A percentile compares a stretch with the other conserved stretches of the same genome.
These are phyloP conservation scores for Picocystis salinarum DNA, from an alignment of 139 green algal species.

Conservation along the genomic window DNA sequence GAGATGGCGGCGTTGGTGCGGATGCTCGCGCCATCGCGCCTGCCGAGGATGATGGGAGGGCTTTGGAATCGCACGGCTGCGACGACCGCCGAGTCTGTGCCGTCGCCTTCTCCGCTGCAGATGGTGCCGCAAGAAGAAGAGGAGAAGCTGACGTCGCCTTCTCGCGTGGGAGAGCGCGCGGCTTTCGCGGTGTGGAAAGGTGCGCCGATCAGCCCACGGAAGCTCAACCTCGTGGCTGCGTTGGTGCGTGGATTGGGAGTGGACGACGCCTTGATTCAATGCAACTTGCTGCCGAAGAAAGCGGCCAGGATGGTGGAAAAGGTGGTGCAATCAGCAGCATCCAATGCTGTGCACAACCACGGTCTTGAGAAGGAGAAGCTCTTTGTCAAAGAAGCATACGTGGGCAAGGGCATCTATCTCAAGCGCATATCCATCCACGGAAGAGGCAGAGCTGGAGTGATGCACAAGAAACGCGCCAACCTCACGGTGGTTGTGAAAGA, in stretches of 20 bases:
- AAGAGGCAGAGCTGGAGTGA: constrained; percentile 13
- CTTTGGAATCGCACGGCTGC: no score
- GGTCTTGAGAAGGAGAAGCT: background rate
- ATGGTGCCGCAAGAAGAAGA: no score
- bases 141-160: no score
- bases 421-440: constrained; percentile 20
- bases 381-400: constrained; percentile 7
- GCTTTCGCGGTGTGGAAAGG: no score
- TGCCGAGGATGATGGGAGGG: no score
- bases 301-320: constrained; percentile 14
- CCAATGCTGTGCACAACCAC: no score
- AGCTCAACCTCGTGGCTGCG: constrained; percentile 13
- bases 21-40: no score
- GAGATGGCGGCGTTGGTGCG: no score
- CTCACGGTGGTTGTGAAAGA: constrained; percentile 17
- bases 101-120: no score
- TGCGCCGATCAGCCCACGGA: constrained; percentile 13
- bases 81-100: no score
- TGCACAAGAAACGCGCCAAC: constrained; percentile 19
- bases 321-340: no score
- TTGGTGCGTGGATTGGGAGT: constrained; percentile 15
- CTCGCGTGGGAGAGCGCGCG: no score
- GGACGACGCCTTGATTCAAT: constrained; percentile 11
- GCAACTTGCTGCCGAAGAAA: constrained; percentile 9
- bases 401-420: constrained; percentile 21